These are phyloP conservation scores for Lasiodiplodia gonubiensis DNA, from an alignment of 2,329 filamentous ascomycete species.

Conservation along the genomic window DNA sequence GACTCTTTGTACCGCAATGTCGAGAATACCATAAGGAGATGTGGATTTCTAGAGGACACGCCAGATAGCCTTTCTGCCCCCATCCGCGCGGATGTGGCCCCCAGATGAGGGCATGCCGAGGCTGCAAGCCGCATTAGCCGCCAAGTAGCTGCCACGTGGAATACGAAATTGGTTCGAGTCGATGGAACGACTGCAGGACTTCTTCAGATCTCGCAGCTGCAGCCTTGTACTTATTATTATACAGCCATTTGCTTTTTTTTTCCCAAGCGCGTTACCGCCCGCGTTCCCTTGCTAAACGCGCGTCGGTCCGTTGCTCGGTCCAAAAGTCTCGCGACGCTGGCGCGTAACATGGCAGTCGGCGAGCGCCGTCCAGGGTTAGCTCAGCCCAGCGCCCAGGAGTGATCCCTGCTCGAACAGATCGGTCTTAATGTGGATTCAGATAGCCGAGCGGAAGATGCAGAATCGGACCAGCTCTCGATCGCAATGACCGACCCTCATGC, in stretches of 20 bases:
- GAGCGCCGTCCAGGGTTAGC: background rate
- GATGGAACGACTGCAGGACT: no score
- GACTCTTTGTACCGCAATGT: background rate
- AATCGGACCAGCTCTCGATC: background rate
- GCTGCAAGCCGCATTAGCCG: no score
- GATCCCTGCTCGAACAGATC: slow-evolving; percentile 11
- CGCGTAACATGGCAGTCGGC: slow-evolving; percentile 5
- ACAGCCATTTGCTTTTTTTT: background rate
- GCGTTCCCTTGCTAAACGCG: background rate
- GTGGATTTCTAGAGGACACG: no score
- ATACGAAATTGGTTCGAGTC: no score
- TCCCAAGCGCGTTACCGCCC: slow-evolving; percentile 1
- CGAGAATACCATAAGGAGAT: background rate
- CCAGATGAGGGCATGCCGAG: no score
- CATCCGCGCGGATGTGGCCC: no score
- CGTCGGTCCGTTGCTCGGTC: slow-evolving; percentile 10
- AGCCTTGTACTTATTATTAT: background rate
- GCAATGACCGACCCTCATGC: slow-evolving; percentile 17
- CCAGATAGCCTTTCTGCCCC: no score
- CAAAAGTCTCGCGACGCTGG: slow-evolving; percentile 10
- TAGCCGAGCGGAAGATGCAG: slow-evolving; percentile 9
- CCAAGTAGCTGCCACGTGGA: no score
- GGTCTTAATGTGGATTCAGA: slow-evolving; percentile 23
- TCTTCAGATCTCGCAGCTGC: background rate
- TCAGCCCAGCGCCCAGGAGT: background rate